A percentile compares a stretch with the other conserved stretches of the same genome.
Evolutionary conservation across 202 grass and related monocot genomes (phyloP).

Genomic region (Setaria viridis): DNA sequence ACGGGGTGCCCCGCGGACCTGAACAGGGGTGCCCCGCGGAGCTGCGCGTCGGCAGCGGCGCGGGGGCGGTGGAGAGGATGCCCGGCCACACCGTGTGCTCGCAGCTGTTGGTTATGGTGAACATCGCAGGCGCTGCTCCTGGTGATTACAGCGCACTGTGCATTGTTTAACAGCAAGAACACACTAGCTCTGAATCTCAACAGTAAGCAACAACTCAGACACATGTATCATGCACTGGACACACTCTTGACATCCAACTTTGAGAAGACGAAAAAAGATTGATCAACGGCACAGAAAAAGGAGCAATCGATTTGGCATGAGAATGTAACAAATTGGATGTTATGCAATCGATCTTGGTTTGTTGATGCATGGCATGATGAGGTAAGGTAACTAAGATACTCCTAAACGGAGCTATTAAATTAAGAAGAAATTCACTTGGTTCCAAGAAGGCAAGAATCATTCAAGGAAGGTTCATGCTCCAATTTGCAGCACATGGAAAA

Average conservation of each 20-base stretch:
- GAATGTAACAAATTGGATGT: background rate
- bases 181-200: background rate
- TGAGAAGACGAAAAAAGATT: no score
- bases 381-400: conserved; percentile 1
- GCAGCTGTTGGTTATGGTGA: conserved; percentile 57
- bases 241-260: no score
- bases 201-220: background rate
- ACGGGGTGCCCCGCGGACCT: conserved; percentile 64
- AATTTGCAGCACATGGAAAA: conserved; percentile 17
- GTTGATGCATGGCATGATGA: background rate
- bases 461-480: background rate
- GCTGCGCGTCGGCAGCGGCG: conserved; percentile 30
- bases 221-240: no score
- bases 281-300: no score
- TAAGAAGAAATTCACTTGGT: background rate
- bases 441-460: background rate
- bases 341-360: conserved; percentile 25
- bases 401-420: background rate
- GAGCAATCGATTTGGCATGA: background rate
- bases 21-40: conserved; percentile 62
- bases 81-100: background rate
- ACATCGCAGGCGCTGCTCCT: conserved; percentile 50
- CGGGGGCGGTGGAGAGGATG: conserved; percentile 53
- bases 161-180: conserved; percentile 1
- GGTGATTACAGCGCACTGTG: background rate